Evolutionary conservation across 2,329 filamentous ascomycete genomes (phyloP).

Genomic region (Aureobasidium mangrovei): DNA sequence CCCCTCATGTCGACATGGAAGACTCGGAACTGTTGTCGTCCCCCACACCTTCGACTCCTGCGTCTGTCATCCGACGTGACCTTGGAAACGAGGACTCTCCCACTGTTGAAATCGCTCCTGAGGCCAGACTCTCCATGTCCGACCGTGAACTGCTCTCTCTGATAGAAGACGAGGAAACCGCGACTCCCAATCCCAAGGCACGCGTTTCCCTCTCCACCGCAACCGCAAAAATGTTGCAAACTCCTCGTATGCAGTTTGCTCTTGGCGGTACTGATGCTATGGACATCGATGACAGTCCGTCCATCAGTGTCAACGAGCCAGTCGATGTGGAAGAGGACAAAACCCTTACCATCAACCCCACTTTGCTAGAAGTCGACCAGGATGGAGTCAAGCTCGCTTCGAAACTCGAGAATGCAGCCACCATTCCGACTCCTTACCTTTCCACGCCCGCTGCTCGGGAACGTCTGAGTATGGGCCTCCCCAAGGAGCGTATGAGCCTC

Average conservation of each 20-base stretch:
- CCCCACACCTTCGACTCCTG: conserved; percentile 8
- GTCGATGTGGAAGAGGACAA: neutral
- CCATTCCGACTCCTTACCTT: conserved; percentile 9
- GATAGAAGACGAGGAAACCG: neutral
- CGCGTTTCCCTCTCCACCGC: conserved; percentile 7
- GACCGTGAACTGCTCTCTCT: conserved; percentile 3
- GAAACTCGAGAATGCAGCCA: conserved; percentile 1
- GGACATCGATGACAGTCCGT: neutral
- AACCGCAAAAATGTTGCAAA: conserved; percentile 13
- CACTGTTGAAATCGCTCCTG: neutral
- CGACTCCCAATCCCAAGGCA: neutral
- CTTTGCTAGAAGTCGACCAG: conserved; percentile 8
- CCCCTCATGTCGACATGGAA: neutral
- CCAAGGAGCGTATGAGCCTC: conserved; percentile 10
- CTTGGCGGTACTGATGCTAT: neutral
- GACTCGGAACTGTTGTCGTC: conserved; percentile 11
- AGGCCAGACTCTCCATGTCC: neutral
- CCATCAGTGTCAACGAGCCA: neutral
- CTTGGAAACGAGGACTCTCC: neutral
- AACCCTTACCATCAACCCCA: conserved; percentile 8
- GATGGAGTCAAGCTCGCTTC: conserved; percentile 1
- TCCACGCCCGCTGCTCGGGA: conserved; percentile 2
- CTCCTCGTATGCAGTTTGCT: conserved; percentile 16
- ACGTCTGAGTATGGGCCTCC: conserved; percentile 2
- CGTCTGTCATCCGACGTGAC: neutral